Base-by-base conservation (phyloP, 2,329 filamentous ascomycete genomes). In the Nigrospora oryzae region DNA sequence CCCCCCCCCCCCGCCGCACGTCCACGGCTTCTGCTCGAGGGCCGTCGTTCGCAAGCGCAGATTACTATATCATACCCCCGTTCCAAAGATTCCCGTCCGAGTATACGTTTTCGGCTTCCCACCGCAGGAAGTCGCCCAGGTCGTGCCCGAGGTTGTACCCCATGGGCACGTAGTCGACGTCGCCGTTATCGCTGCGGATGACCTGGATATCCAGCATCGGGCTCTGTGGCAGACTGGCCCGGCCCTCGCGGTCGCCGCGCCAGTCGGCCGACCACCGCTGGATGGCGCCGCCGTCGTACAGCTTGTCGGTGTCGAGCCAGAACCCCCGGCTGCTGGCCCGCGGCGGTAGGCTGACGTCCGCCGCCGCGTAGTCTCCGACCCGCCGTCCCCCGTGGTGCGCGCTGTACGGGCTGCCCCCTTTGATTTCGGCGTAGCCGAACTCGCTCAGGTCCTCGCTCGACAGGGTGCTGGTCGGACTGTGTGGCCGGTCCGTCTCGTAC, bases 131-230 rank as follows among this genome's bases (percentile, higher is more conserved):
- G 48, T 81, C 77, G 2, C 73, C 74, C 35, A 81, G 55, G 54
- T 81, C 78, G 49, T 79, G 74, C 11, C 70, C 69, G 3, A 82
- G 63, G 50, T 82, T 82, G 54, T 73, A 81, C 0, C 76, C 76
- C 77, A 82, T 81, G 0, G 76, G 73, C 43, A 76, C 69, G 11
- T 66, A 56, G 43, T 67, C 65, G 30, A 63, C 49, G 44, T 66
- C 60, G n/a, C 63, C 66, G 36, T 65, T 63, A 19, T 63, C 64
- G 33, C 60, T 62, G 23, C 61, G 59, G 35, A 74, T 64, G 16
- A 76, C 61, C 28, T 66, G 56, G 11, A 68, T 60, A 38, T 71
- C 68, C 39, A 70, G 55, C 69, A 74, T 70, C 39, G 74, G 73
- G 51, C 71, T 75, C 51, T 71, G 71, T 35, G 73, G 73, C 46